Base-by-base conservation (phyloP, 1,139 yeast species). In the Trichomonascaceae sp. region DNA sequence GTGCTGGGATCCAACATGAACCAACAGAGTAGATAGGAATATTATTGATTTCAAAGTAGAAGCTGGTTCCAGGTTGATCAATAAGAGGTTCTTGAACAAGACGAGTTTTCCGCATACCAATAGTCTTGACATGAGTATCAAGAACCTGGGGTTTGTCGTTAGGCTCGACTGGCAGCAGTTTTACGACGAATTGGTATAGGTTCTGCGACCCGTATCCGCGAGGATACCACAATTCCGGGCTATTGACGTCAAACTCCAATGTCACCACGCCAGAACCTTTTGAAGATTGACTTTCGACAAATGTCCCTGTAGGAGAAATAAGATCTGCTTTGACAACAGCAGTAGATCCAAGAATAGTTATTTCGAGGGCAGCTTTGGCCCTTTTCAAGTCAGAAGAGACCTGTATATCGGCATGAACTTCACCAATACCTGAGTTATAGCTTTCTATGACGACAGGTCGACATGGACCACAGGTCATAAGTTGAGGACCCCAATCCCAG, bases 401-500 rank as follows among this genome's bases (percentile, higher is more conserved):
- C 7, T 60, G 60, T 22, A 62, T 60, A 32, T 67, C 61, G 9
- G 58, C 57, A 48, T 47, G 58, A 43, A 60, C 63, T 44, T 61
- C 64, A 13, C 57, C 56, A 19, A 66, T 45, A n/a, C 49, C 49
- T 8, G 58, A 45, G 8, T 66, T 54, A 53, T 67, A 71, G 3
- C 69, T 59, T 36, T 71, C 61, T 43, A 76, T 62, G 36, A 62
- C 65, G 1, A 78, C 70, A 0, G 78, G 79, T 55, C 69, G 68
- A 60, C 69, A 77, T 10, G 79, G 79, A 5, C 82, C 82, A 62
- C 79, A 75, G 15, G 78, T 72, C 61, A 76, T 66, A 50, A 78
- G 61, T 1, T 70, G 63, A 7, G 82, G 83, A 44, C 82, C 82
- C 83, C 83, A 79, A 63, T 79, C 83, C 83, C 83, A 79, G 2